Base-by-base conservation (phyloP, 306 rosid species). In the Herpetospermum pedunculosum region DNA sequence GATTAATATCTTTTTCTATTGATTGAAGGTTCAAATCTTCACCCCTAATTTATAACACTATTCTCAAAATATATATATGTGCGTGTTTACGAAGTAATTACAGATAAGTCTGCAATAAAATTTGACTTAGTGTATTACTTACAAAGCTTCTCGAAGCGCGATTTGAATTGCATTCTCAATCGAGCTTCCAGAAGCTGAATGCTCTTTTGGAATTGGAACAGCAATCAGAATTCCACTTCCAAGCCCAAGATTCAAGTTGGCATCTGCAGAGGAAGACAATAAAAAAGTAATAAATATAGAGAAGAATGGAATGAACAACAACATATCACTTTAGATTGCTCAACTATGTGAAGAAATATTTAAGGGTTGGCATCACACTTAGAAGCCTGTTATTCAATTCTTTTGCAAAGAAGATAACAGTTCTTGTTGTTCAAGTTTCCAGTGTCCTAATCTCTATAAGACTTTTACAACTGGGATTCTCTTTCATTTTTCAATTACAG, bases 191-290 rank as follows among this genome's bases (percentile, higher is more conserved):
- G 97, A 86, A 63, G 94, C 76, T 0, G 89, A 79, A 53, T 93
- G 89, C 74, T 91, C 96, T 74, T 73, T 84, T 48, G 96, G 98
- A 81, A 93, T 91, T 52, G 96, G 98, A 81, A 90, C 96, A 37
- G 92, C 90, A 69, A 92, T 83, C 76, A 92, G 79, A 78, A 93
- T 79, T 73, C 98, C 96, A 44, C 87, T 81, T 82, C 88, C 92
- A 55, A 89, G 90, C 79, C 80, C 83, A 76, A 89, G 97, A 52
- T 81, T 87, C 78, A 23, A 43, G 83, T 79, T 91, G 52, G 92
- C 94, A 60, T 87, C 98, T 92, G 82, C 49, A 19, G 67, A 64
- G 72, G 65, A 48, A 77, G 70, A 25, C 34, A 44, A 81, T 15
- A 1, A 57, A 18, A 57, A 60, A 30, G 53, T 18, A 34, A 18